Evolutionary conservation across 1,284 basidiomycete species (phyloP), one percentile per base, ranked within the genome.

Genomic region (Cutaneotrichosporon dermatis): DNA sequence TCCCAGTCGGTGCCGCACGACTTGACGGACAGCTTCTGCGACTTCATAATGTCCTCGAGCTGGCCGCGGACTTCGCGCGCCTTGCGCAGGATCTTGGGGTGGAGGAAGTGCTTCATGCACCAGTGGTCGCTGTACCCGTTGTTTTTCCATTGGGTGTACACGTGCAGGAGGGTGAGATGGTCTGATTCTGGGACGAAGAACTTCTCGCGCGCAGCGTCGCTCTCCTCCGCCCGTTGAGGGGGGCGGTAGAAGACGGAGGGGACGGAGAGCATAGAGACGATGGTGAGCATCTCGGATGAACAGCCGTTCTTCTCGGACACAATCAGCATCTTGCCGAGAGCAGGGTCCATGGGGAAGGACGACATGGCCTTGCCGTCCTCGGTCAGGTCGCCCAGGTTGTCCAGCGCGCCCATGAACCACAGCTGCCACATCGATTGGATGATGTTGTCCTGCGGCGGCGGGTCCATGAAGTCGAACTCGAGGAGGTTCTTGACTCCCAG

Each of bases 381-480:
- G 3, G 96, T 99, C 59, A 99, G 81, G 76, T 98, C 90, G n/a
- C 96, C 95, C 33, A 95, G 86, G 68, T 98, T 98, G 81, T 99
- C 92, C 8, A 99, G 83, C 3, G 96, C 96, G 43, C 93, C 93
- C 12, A 99, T 86, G 4, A 97, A 93, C 95, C 96, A 99, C 25
- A 99, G 86, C 77, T 98, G 94, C 76, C 98, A 98, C 94, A 98
- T 98, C 3, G 92, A 96, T 74, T 96, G 97, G 51, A 95, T 81
- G 67, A 94, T 95, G 74, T 95, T 95, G 61, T 89, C 90, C 86
- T 91, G 67, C 5, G 79, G 80, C 0, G 96, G 96, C 4, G 96
- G 96, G 76, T 98, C 96, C 85, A 99, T 90, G 75, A 99, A 99
- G 79, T 99, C 95, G 74, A 99, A 99, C 60, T 94, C 93, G 68